phyloP scores from a whole-genome alignment of 306 rosid species.

The Lathyrus tuberosus region DNA sequence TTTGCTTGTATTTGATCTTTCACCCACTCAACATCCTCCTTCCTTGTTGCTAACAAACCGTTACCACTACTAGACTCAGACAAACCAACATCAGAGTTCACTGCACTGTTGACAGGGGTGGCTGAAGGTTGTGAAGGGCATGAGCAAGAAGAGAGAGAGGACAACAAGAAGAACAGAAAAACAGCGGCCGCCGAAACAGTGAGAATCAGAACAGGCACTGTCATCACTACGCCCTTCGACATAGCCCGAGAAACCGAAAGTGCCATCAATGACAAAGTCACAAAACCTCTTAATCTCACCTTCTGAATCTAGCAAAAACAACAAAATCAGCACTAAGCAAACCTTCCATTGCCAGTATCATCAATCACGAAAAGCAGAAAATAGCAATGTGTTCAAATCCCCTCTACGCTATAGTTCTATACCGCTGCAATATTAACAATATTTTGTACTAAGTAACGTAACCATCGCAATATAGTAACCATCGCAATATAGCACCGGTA shows the following conservation, averaged over 20 bases:
- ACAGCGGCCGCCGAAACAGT: slow-evolving; percentile 60
- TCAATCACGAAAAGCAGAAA: neutral
- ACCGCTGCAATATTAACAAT: neutral
- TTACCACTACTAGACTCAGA: slow-evolving; percentile 21
- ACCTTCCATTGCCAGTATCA: neutral
- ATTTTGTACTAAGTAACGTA: neutral
- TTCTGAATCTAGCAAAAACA: slow-evolving; percentile 20
- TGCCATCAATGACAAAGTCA: slow-evolving; percentile 54
- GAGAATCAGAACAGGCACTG: slow-evolving; percentile 72
- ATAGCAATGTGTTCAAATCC: neutral
- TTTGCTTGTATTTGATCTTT: slow-evolving; percentile 74
- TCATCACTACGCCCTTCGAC: slow-evolving; percentile 68
- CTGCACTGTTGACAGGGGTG: slow-evolving; percentile 20
- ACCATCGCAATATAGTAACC: neutral
- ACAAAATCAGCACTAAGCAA: slow-evolving; percentile 20
- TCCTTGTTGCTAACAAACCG: slow-evolving; percentile 38
- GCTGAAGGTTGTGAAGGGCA: slow-evolving; percentile 53
- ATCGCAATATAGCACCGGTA: neutral
- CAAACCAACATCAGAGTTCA: slow-evolving; percentile 4
- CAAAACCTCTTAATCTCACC: slow-evolving; percentile 13
- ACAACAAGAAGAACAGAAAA: slow-evolving; percentile 66
- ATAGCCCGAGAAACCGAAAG: slow-evolving; percentile 54
- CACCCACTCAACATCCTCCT: slow-evolving; percentile 88
- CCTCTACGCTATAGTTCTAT: neutral
- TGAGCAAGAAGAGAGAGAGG: slow-evolving; percentile 76